These are phyloP conservation scores for Abortiporus biennis DNA, from an alignment of 1,284 basidiomycete genomes.

Conservation along the genomic window DNA sequence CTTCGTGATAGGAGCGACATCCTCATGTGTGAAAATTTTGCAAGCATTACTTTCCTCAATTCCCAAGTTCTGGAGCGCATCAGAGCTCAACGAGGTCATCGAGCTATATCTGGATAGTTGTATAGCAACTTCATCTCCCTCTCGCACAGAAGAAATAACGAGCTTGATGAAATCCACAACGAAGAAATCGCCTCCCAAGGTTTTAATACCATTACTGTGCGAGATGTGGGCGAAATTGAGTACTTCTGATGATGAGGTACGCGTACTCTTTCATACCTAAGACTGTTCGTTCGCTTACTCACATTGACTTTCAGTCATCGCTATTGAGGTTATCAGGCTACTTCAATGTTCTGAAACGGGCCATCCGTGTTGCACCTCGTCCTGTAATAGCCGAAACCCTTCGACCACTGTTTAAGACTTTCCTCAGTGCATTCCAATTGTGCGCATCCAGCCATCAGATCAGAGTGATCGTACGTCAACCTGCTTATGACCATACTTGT, in stretches of 20 bases:
- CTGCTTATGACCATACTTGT: conserved; percentile 2
- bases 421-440: conserved; percentile 77
- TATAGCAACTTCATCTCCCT: conserved; percentile 21
- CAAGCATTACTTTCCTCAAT: conserved; percentile 52
- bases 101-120: conserved; percentile 47
- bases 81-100: conserved; percentile 54
- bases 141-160: conserved; percentile 20
- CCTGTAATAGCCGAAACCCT: conserved; percentile 65
- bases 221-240: conserved; percentile 46
- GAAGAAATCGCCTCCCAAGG: conserved; percentile 65
- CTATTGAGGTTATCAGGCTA: conserved; percentile 38
- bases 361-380: conserved; percentile 61
- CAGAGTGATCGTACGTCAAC: conserved; percentile 29
- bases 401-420: conserved; percentile 73
- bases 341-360: conserved; percentile 63
- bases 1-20: background rate
- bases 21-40: conserved; percentile 42
- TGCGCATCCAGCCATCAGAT: conserved; percentile 32
- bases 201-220: conserved; percentile 58
- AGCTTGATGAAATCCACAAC: conserved; percentile 47
- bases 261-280: no score
- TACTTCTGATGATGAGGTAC: conserved; percentile 30
- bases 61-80: conserved; percentile 64
- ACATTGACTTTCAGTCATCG: conserved; percentile 11
- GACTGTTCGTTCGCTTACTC: conserved; percentile 23